These are phyloP conservation scores for Didymella arachidicola DNA, from an alignment of 2,329 filamentous ascomycete species.

Conservation along the genomic window DNA sequence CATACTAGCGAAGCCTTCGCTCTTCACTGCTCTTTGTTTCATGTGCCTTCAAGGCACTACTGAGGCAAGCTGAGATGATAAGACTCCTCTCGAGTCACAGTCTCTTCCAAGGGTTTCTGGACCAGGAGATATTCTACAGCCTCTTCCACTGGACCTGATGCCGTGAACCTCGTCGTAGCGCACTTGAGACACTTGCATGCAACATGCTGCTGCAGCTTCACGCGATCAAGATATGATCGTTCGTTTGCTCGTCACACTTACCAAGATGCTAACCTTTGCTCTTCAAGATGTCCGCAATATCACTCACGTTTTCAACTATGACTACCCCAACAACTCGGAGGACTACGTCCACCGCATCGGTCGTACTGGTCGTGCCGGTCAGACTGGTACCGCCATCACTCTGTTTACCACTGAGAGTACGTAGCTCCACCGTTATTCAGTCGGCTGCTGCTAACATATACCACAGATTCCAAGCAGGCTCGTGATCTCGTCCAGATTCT, in stretches of 20 bases:
- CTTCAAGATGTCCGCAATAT: slow-evolving; percentile 99
- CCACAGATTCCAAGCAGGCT: slow-evolving; percentile 68
- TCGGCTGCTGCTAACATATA: slow-evolving; percentile 40
- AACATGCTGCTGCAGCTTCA: slow-evolving; percentile 64
- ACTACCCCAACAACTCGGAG: slow-evolving; percentile 93
- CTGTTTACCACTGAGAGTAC: slow-evolving; percentile 99
- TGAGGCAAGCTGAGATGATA: slow-evolving; percentile 81
- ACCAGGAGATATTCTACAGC: slow-evolving; percentile 66
- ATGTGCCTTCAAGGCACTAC: slow-evolving; percentile 70
- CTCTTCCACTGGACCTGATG: slow-evolving; percentile 55
- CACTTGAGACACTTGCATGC: slow-evolving; percentile 65
- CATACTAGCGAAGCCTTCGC: slow-evolving; percentile 74
- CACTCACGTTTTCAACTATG: slow-evolving; percentile 99
- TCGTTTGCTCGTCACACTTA: slow-evolving; percentile 55
- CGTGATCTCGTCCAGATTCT: slow-evolving; percentile 95
- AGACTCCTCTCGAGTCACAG: slow-evolving; percentile 75
- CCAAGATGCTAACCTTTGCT: slow-evolving; percentile 77
- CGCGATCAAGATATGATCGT: slow-evolving; percentile 65
- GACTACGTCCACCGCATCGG: slow-evolving; percentile 75
- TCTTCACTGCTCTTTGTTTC: slow-evolving; percentile 76
- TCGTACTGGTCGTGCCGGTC: slow-evolving; percentile 76
- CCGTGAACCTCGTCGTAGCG: slow-evolving; percentile 56
- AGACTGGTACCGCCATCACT: slow-evolving; percentile 94
- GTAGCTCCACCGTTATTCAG: slow-evolving; percentile 54
- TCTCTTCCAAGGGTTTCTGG: slow-evolving; percentile 71